A percentile compares a stretch with the other conserved stretches of the same genome.
Conservation (phyloP, 2,329 filamentous ascomycete species). For the Colletotrichum tofieldiae region DNA sequence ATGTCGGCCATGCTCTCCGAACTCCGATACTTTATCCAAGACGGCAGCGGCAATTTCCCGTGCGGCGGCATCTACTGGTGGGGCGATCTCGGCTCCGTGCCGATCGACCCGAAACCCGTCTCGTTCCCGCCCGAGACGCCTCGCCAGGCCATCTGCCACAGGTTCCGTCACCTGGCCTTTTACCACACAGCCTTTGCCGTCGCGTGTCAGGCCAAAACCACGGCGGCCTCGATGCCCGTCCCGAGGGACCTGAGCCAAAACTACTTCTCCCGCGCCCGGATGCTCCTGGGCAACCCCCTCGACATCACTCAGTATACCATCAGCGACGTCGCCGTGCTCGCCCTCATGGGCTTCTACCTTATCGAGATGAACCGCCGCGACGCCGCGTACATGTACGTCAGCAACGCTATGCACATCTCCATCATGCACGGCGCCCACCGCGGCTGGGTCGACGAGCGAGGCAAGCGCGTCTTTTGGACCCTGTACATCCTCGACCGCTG, state of each 20-base stretch:
- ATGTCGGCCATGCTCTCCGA: constrained; percentile 58
- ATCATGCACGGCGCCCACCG: constrained; percentile 65
- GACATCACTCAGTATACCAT: constrained; percentile 59
- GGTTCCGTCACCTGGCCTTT: constrained; percentile 59
- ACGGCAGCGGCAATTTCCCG: constrained; percentile 58
- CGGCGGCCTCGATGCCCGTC: constrained; percentile 47
- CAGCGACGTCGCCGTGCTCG: constrained; percentile 61
- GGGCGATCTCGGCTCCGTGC: constrained; percentile 56
- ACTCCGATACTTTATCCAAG: constrained; percentile 62
- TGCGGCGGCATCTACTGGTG: constrained; percentile 67
- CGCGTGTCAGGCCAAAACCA: constrained; percentile 53
- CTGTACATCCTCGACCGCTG: constrained; percentile 66
- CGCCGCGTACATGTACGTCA: constrained; percentile 63
- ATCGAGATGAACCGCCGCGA: constrained; percentile 66
- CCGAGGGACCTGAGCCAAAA: constrained; percentile 57
- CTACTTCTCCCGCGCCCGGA: constrained; percentile 61
- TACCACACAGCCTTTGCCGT: constrained; percentile 64
- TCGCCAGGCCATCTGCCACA: constrained; percentile 42
- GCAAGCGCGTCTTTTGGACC: constrained; percentile 67
- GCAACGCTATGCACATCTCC: constrained; percentile 63
- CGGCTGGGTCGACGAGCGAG: constrained; percentile 60
- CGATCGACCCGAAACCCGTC: constrained; percentile 47
- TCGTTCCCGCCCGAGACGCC: constrained; percentile 46
- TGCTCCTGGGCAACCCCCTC: constrained; percentile 63
- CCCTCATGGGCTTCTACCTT: constrained; percentile 65